phyloP scores from a whole-genome alignment of 208 protist genomes.

The Trypanosoma cruzi region DNA sequence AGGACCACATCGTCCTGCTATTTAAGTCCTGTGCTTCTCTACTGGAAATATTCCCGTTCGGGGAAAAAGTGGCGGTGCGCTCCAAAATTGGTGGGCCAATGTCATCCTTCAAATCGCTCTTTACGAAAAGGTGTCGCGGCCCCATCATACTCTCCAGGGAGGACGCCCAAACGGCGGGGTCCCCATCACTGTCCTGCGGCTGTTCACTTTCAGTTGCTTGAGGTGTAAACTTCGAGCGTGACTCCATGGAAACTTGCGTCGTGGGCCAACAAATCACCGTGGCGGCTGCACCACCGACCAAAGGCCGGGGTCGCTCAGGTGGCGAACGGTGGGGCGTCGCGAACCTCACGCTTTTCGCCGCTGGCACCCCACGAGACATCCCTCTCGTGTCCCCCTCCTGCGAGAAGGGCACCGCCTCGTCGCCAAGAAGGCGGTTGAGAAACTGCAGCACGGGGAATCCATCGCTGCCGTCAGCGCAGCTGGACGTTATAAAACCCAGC shows the following conservation, averaged over 20 bases:
- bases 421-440: conserved; percentile 19
- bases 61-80: not conserved
- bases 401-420: not conserved
- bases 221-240: not conserved
- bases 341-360: not conserved
- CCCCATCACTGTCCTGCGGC: not conserved
- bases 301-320: not conserved
- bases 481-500: conserved; percentile 38
- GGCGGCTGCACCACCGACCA: not conserved
- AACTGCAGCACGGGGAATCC: conserved; percentile 29
- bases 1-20: not conserved
- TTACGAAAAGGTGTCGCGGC: not conserved
- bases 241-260: not conserved
- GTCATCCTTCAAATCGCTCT: not conserved
- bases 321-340: too few species aligned
- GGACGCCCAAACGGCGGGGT: not conserved
- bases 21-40: not conserved
- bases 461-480: conserved; percentile 4
- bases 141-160: not conserved
- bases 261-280: not conserved
- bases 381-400: not conserved
- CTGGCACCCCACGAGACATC: not conserved
- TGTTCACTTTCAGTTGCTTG: not conserved
- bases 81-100: not conserved
- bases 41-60: not conserved